Percentiles rank a stretch among this genome's conserved stretches.
These are phyloP conservation scores for Alternaria triticina DNA, from an alignment of 2,329 filamentous ascomycete genomes.

Conservation along the genomic window DNA sequence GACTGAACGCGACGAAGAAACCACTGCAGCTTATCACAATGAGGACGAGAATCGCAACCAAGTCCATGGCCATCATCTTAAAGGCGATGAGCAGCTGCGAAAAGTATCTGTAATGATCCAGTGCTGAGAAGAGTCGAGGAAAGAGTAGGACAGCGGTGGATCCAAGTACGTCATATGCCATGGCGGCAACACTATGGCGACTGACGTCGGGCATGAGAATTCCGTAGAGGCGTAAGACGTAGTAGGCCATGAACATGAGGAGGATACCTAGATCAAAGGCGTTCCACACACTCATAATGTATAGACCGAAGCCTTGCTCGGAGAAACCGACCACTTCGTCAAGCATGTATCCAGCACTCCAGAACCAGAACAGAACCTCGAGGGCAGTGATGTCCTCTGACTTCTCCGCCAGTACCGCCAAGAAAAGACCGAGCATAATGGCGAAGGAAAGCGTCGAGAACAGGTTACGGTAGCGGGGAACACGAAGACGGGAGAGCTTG, in stretches of 20 bases:
- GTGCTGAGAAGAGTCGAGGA: slow-evolving; percentile 86
- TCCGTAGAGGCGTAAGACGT: slow-evolving; percentile 86
- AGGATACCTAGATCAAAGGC: slow-evolving; percentile 92
- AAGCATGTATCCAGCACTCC: slow-evolving; percentile 96
- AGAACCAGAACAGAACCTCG: slow-evolving; percentile 95
- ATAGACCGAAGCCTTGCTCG: slow-evolving; percentile 93
- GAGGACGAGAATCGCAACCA: slow-evolving; percentile 82
- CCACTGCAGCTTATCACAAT: slow-evolving; percentile 90
- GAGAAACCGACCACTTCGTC: slow-evolving; percentile 96
- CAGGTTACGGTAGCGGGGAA: slow-evolving; percentile 89
- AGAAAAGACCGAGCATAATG: slow-evolving; percentile 81
- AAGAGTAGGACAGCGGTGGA: slow-evolving; percentile 89
- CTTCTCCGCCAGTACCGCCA: slow-evolving; percentile 78
- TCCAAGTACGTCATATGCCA: slow-evolving; percentile 93
- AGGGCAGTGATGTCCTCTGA: slow-evolving; percentile 81
- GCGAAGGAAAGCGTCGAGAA: slow-evolving; percentile 88
- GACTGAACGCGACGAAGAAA: slow-evolving; percentile 92
- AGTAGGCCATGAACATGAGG: slow-evolving; percentile 84
- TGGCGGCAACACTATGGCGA: slow-evolving; percentile 73
- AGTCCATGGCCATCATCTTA: slow-evolving; percentile 88
- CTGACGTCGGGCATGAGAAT: slow-evolving; percentile 78
- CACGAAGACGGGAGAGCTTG: slow-evolving; percentile 87
- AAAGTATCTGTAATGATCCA: slow-evolving; percentile 96
- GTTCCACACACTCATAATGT: slow-evolving; percentile 98
- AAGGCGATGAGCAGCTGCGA: slow-evolving; percentile 94